phyloP scores from a whole-genome alignment of 129 eudicot species.

The Helichrysum umbraculigerum region DNA sequence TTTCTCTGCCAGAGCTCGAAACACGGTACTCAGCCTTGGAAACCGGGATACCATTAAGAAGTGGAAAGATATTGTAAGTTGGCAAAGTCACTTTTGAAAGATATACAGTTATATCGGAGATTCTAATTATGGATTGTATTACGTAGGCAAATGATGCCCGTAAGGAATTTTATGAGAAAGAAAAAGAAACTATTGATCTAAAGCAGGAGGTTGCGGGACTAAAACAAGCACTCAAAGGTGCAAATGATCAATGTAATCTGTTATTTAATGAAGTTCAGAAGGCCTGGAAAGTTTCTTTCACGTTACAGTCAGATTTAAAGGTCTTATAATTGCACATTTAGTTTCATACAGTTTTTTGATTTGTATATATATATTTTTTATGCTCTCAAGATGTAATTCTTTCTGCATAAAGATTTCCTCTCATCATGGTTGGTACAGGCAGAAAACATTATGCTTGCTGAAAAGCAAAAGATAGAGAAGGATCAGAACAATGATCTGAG shows the following conservation, averaged over 20 bases:
- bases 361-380: not conserved
- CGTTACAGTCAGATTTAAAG: slow-evolving; percentile 93
- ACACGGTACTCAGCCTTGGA: slow-evolving; percentile 82
- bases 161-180: slow-evolving; percentile 82
- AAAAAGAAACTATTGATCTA: slow-evolving; percentile 65
- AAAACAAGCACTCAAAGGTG: slow-evolving; percentile 71
- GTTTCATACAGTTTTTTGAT: slow-evolving; percentile 1
- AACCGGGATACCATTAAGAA: slow-evolving; percentile 92
- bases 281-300: slow-evolving; percentile 98
- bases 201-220: slow-evolving; percentile 67
- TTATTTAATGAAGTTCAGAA: slow-evolving; percentile 96
- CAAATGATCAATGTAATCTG: slow-evolving; percentile 88
- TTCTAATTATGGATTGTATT: slow-evolving; percentile 9
- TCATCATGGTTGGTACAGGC: slow-evolving; percentile 50
- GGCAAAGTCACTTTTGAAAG: slow-evolving; percentile 18
- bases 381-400: slow-evolving; percentile 10
- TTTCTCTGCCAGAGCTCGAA: slow-evolving; percentile 90
- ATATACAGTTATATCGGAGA: slow-evolving; percentile 10
- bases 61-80: slow-evolving; percentile 95
- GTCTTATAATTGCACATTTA: slow-evolving; percentile 35
- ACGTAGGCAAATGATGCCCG: slow-evolving; percentile 96
- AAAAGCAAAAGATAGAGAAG: slow-evolving; percentile 76
- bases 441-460: slow-evolving; percentile 74
- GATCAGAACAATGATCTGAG: slow-evolving; percentile 80
- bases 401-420: not conserved